Conservation (phyloP, 192 early-diverging fungal species). For the Gonapodya sp. region DNA sequence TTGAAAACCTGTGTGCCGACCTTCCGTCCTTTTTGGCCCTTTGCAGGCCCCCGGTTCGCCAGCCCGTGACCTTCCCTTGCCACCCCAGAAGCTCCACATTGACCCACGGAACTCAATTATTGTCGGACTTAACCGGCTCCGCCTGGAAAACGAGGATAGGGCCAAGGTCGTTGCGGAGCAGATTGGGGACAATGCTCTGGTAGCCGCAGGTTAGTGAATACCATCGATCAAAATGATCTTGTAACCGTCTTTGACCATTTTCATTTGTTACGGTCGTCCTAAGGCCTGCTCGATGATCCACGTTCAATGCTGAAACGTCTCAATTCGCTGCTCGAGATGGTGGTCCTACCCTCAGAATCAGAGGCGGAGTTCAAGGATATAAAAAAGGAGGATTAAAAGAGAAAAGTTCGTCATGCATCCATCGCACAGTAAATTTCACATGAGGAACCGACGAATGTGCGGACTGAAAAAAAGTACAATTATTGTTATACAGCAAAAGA, state of each 20-base stretch:
- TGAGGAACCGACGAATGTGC: too few relatives aligned
- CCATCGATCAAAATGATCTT: background rate
- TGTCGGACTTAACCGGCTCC: slow-evolving; percentile 49
- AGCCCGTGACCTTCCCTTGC: slow-evolving; percentile 38
- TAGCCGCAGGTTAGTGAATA: slow-evolving; percentile 54
- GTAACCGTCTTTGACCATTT: background rate
- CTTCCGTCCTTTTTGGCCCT: background rate
- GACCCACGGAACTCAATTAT: slow-evolving; percentile 62
- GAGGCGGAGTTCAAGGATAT: too few relatives aligned
- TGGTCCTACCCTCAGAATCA: too few relatives aligned
- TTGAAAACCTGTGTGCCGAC: too few relatives aligned
- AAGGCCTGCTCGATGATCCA: slow-evolving; percentile 56
- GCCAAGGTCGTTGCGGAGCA: slow-evolving; percentile 61
- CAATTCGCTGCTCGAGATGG: slow-evolving; percentile 36
- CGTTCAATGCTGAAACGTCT: slow-evolving; percentile 65
- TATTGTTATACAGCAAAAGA: too few relatives aligned
- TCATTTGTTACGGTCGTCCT: background rate
- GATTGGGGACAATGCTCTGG: slow-evolving; percentile 63
- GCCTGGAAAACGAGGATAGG: slow-evolving; percentile 43
- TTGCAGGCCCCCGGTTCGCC: slow-evolving; percentile 35
- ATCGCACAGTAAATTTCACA: too few relatives aligned
- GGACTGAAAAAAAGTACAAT: too few relatives aligned
- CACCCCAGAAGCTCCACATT: slow-evolving; percentile 64
- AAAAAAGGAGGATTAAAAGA: too few relatives aligned
- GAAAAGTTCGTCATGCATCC: too few relatives aligned